A percentile compares a stretch with the other conserved stretches of the same genome.
These are phyloP conservation scores for Starmerella vaccinii DNA, from an alignment of 805 yeast genomes.

Conservation along the genomic window DNA sequence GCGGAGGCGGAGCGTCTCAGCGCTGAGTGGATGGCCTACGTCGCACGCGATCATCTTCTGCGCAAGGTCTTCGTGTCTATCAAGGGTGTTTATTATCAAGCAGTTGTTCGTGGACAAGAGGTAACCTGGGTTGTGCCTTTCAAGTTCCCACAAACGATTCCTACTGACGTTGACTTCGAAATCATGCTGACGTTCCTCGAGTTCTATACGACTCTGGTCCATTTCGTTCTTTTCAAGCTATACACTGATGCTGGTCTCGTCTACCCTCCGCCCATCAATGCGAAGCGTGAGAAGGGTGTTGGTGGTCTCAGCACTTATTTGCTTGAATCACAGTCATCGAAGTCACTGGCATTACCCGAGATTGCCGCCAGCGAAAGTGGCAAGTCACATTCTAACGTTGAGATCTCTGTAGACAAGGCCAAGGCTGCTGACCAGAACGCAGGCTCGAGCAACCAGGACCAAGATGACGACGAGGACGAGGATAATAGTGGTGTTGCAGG, in stretches of 20 bases:
- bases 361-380: slow-evolving; percentile 25
- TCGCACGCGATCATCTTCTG: slow-evolving; percentile 71
- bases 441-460: slow-evolving; percentile 28
- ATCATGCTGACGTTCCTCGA: slow-evolving; percentile 95
- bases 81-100: slow-evolving; percentile 94
- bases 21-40: slow-evolving; percentile 91
- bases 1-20: slow-evolving; percentile 77
- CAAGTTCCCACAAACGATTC: slow-evolving; percentile 92
- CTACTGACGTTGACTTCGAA: slow-evolving; percentile 87
- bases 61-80: slow-evolving; percentile 90
- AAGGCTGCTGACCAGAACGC: slow-evolving; percentile 34
- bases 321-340: slow-evolving; percentile 40
- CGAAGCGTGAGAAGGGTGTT: slow-evolving; percentile 62
- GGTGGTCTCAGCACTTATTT: slow-evolving; percentile 84
- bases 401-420: slow-evolving; percentile 36
- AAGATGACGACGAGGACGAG: slow-evolving; percentile 27
- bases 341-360: slow-evolving; percentile 12
- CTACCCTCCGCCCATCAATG: slow-evolving; percentile 82
- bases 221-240: slow-evolving; percentile 74
- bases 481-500: slow-evolving; percentile 35
- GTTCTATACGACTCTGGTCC: slow-evolving; percentile 84
- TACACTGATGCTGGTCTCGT: slow-evolving; percentile 77
- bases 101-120: slow-evolving; percentile 80
- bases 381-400: slow-evolving; percentile 1
- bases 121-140: slow-evolving; percentile 94